These are phyloP conservation scores for Silene noctiflora DNA, from an alignment of 179 eudicot genomes.

Conservation along the genomic window DNA sequence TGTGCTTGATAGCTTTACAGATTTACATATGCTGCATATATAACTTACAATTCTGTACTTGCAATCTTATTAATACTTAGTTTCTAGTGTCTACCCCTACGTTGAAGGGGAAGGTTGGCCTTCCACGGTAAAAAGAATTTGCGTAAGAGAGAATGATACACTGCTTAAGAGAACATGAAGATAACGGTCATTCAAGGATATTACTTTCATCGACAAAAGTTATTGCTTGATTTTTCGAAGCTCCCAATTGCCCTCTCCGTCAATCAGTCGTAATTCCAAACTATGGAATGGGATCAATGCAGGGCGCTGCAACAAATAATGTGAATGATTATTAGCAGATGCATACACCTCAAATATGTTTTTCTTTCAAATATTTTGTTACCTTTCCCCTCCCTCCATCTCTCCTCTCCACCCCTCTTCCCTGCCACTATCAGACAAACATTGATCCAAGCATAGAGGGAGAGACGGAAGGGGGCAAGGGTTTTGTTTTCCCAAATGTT, in stretches of 20 bases:
- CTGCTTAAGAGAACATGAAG: background rate
- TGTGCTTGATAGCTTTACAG: constrained; percentile 19
- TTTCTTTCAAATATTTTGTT: background rate
- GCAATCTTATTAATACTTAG: constrained; percentile 23
- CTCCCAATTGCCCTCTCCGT: constrained; percentile 97
- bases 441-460: background rate
- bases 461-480: background rate
- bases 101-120: constrained; percentile 10
- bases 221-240: constrained; percentile 66
- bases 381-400: background rate
- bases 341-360: background rate
- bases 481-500: background rate
- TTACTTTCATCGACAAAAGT: background rate
- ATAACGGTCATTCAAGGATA: background rate
- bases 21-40: constrained; percentile 5
- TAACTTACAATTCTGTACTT: constrained; percentile 18
- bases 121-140: constrained; percentile 15
- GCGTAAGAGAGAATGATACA: constrained; percentile 11
- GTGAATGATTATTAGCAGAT: constrained; percentile 11
- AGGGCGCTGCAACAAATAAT: constrained; percentile 58
- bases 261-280: constrained; percentile 69
- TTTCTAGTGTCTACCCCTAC: constrained; percentile 12
- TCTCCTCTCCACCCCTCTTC: background rate
- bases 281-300: constrained; percentile 90
- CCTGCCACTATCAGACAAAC: background rate